Conservation (phyloP, 108 stramenopile genomes). For the Chaetoceros muelleri region DNA sequence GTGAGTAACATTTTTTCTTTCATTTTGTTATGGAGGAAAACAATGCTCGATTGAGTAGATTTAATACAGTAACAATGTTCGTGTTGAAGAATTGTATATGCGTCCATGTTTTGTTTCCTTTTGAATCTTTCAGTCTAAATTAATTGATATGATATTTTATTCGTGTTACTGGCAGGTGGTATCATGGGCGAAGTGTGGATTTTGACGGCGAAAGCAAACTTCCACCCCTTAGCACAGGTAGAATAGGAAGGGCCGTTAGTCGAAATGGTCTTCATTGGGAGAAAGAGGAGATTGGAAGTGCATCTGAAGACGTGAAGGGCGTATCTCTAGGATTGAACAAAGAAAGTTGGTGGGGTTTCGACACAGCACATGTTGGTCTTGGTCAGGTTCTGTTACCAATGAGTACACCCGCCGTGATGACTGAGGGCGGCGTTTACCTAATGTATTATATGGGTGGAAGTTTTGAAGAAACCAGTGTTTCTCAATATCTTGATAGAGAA, state of each 20-base stretch:
- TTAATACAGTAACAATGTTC: too few species aligned
- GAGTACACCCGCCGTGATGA: constrained; percentile 63
- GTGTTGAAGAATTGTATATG: too few species aligned
- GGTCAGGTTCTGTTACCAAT: constrained; percentile 83
- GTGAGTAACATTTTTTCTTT: constrained; percentile 12
- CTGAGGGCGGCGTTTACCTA: constrained; percentile 81
- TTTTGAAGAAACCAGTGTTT: constrained; percentile 60
- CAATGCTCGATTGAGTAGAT: too few species aligned
- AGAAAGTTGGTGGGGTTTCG: constrained; percentile 90
- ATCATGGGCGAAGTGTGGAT: constrained; percentile 45
- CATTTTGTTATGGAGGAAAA: neutral
- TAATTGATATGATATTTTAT: neutral
- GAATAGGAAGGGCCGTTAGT: constrained; percentile 66
- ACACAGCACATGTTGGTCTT: constrained; percentile 81
- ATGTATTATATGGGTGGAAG: constrained; percentile 90
- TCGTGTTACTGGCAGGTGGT: constrained; percentile 25
- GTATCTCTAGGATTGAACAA: constrained; percentile 73
- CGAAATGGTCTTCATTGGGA: constrained; percentile 66
- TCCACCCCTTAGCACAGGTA: constrained; percentile 65
- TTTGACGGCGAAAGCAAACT: constrained; percentile 25
- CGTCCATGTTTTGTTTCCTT: neutral
- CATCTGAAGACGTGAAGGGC: constrained; percentile 42
- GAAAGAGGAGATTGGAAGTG: constrained; percentile 42
- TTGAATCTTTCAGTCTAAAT: neutral
- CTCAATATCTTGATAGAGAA: constrained; percentile 28